These are phyloP conservation scores for Chytridiales sp. DNA, from an alignment of 371 early-diverging fungal species.

Conservation along the genomic window DNA sequence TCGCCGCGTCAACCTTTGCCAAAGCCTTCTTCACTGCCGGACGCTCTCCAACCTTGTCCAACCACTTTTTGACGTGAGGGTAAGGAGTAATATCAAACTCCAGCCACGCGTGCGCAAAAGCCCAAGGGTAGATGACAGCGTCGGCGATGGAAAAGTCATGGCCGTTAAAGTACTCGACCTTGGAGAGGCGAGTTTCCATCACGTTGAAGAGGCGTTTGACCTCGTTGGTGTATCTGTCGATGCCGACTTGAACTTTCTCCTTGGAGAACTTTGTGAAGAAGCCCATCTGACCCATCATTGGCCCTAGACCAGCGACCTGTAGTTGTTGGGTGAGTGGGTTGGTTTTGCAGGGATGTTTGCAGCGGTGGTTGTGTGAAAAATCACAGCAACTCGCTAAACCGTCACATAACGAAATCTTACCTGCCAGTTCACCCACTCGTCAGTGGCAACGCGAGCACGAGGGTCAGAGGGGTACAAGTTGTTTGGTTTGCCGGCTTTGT, in stretches of 20 bases:
- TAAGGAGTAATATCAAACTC: constrained; percentile 1
- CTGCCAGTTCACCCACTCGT: constrained; percentile 29
- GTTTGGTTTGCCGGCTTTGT: constrained; percentile 9
- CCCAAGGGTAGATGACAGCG: constrained; percentile 19
- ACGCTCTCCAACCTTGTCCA: constrained; percentile 1
- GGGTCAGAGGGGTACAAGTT: constrained; percentile 15
- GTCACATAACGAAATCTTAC: not conserved
- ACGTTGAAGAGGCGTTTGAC: constrained; percentile 18
- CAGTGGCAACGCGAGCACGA: constrained; percentile 5
- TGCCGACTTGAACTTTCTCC: constrained; percentile 13
- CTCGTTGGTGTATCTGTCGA: constrained; percentile 18
- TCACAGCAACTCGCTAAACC: too few relatives aligned
- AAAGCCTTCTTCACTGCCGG: constrained; percentile 13
- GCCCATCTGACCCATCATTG: constrained; percentile 20
- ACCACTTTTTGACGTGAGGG: constrained; percentile 14
- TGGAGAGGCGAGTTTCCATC: constrained; percentile 21
- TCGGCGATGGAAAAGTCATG: constrained; percentile 22
- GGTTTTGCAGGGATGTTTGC: too few relatives aligned
- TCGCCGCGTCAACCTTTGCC: constrained; percentile 10
- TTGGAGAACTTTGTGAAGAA: constrained; percentile 9
- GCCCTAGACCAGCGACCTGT: constrained; percentile 20
- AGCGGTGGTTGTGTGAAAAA: too few relatives aligned
- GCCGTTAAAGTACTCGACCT: constrained; percentile 28
- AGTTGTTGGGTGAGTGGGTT: not conserved
- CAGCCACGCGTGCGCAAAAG: not conserved